Percentiles rank a stretch among this genome's conserved stretches.
Conservation (phyloP, 2,329 filamentous ascomycete species). For the Gnomoniopsis smithogilvyi region DNA sequence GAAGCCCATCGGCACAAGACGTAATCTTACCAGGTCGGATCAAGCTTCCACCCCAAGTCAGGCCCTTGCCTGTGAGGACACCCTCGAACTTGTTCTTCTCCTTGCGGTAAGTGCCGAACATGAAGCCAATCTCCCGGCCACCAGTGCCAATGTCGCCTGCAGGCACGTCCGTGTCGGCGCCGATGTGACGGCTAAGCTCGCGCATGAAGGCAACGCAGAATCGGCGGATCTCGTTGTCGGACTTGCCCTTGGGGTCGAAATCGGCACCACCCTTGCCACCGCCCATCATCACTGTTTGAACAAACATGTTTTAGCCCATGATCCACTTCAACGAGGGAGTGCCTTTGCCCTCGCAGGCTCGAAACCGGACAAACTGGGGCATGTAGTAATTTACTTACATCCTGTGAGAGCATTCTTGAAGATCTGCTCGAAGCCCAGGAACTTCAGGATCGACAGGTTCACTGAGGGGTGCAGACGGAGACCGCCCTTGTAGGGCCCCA, state of each 20-base stretch:
- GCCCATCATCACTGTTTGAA: conserved; percentile 76
- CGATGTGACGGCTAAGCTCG: conserved; percentile 93
- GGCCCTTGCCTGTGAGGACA: conserved; percentile 93
- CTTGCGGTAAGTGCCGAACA: conserved; percentile 92
- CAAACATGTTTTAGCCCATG: background rate
- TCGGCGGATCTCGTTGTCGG: conserved; percentile 92
- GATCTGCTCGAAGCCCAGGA: conserved; percentile 98
- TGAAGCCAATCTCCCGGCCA: conserved; percentile 86
- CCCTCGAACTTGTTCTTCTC: conserved; percentile 91
- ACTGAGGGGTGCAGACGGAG: conserved; percentile 91
- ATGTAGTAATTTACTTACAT: conserved; percentile 52
- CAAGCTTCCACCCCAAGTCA: conserved; percentile 86
- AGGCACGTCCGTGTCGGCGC: conserved; percentile 91
- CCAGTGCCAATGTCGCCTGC: conserved; percentile 96
- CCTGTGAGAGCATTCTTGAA: conserved; percentile 99
- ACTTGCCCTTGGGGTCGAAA: conserved; percentile 99
- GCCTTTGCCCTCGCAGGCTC: background rate
- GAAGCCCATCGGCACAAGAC: background rate
- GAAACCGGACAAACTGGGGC: background rate
- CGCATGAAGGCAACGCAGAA: conserved; percentile 98
- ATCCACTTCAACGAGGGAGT: background rate
- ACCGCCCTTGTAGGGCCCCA: conserved; percentile 97
- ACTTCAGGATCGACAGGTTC: conserved; percentile 83
- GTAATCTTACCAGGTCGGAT: conserved; percentile 66
- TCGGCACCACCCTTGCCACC: conserved; percentile 97